phyloP scores from a whole-genome alignment of 2,329 filamentous ascomycete genomes.

The Colletotrichum falcatum region DNA sequence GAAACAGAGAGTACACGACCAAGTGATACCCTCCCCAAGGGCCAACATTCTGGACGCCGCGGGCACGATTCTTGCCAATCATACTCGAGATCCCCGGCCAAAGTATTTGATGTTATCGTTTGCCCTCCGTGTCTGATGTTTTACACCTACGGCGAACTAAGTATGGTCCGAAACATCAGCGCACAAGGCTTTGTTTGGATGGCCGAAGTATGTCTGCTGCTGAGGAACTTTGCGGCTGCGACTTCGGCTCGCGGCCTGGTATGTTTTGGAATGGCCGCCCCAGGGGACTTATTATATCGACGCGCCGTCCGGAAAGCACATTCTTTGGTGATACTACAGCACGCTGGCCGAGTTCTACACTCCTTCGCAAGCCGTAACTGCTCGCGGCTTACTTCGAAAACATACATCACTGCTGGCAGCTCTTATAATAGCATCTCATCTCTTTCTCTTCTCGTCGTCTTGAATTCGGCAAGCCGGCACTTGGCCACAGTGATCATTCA shows the following conservation, averaged over 20 bases:
- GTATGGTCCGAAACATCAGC: conserved; percentile 34
- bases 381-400: not conserved
- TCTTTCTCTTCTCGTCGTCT: not conserved
- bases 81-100: not conserved
- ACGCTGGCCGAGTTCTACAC: conserved; percentile 32
- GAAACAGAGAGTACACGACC: conserved; percentile 34
- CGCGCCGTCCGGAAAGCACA: conserved; percentile 9
- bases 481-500: not conserved
- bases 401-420: conserved; percentile 13
- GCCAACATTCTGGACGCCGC: conserved; percentile 15
- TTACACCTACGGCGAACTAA: conserved; percentile 18
- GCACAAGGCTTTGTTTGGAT: conserved; percentile 29
- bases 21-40: conserved; percentile 25
- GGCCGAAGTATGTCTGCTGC: conserved; percentile 28
- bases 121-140: conserved; percentile 38
- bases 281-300: not conserved
- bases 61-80: conserved; percentile 26
- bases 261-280: conserved; percentile 10
- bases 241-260: not conserved
- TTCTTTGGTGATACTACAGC: conserved; percentile 24
- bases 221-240: conserved; percentile 5
- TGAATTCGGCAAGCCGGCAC: not conserved
- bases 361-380: conserved; percentile 20
- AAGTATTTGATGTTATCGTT: conserved; percentile 26
- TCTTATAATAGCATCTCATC: not conserved